phyloP scores from a whole-genome alignment of 2,329 filamentous ascomycete genomes.

The Paecilomyces sp. region DNA sequence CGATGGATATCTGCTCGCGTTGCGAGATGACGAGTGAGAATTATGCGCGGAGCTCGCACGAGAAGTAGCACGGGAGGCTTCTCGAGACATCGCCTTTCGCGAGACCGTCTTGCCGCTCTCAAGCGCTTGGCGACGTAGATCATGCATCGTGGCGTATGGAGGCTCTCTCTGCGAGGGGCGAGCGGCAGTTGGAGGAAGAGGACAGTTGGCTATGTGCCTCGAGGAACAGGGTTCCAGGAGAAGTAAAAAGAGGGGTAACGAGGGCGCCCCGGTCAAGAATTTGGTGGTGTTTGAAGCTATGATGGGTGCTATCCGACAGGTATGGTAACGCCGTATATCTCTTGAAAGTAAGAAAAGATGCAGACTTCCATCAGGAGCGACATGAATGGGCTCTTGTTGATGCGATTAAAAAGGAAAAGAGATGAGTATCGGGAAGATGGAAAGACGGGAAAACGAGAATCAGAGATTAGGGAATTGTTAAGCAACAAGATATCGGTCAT shows the following conservation, averaged over 20 bases:
- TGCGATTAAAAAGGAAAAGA: neutral
- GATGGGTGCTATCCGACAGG: neutral
- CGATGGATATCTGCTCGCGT: slow-evolving; percentile 48
- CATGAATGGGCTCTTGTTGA: neutral
- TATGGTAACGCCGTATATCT: neutral
- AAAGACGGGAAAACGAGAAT: neutral
- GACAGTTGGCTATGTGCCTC: neutral
- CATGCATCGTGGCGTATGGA: slow-evolving; percentile 34
- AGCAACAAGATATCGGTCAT: neutral
- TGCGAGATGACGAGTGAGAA: slow-evolving; percentile 49
- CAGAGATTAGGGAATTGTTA: neutral
- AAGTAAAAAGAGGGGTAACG: neutral
- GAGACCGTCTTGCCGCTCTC: slow-evolving; percentile 61
- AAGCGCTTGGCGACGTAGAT: slow-evolving; percentile 51
- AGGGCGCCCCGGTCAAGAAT: neutral
- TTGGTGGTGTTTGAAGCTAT: neutral
- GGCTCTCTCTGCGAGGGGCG: neutral
- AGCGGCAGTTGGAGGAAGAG: neutral
- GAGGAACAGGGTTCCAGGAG: neutral
- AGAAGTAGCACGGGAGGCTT: slow-evolving; percentile 47
- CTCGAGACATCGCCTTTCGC: slow-evolving; percentile 52
- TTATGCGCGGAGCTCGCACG: slow-evolving; percentile 45
- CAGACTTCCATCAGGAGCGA: neutral
- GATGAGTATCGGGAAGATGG: neutral
- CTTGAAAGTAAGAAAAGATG: neutral